Base-by-base conservation (phyloP, 768 basidiomycete genomes). In the Lactarius sp. region DNA sequence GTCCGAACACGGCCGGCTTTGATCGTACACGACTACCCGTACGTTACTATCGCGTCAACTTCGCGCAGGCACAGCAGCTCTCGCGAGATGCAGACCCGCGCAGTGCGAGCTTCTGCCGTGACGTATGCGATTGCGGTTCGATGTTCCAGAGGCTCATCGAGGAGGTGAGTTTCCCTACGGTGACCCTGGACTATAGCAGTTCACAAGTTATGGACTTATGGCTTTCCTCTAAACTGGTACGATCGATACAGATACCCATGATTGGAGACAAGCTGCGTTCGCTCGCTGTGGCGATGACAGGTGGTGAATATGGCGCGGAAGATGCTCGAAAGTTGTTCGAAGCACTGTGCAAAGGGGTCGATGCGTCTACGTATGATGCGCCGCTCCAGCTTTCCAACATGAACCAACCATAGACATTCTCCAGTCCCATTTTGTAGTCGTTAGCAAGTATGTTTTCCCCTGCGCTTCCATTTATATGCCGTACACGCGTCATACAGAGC, bases 291-390 rank as follows among this genome's bases (percentile, higher is more conserved):
- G 77, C 79, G n/a, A 83, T 84, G 81, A 74, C 69, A 0, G 68
- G 74, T 3, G 79, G 80, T 34, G 76, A 75, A 33, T 82, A 82
- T 65, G 76, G 74, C n/a, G 81, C 81, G 1, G 80, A 84, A 42
- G 80, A 79, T 55, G 72, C 80, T 2, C 75, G 79, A 12, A 79
- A 78, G 56, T 72, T 82, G 52, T 82, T 83, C 59, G 81, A 83
- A 64, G 79, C 80, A 12, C 70, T 81, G 6, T 79, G 77, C 64
- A 76, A 76, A 59, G 73, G 79, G 6, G 70, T 83, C 14, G 77
- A 80, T 39, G 73, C 76, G 3, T 69, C 74, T 7, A 71, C 77
- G 4, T 80, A 81, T 65, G 79, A 81, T 10, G 42, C 62, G 18
- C 61, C 57, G 6, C 56, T 68, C 2, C 56, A 41, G 2, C 49